These are phyloP conservation scores for Dictyostelium firmibasis DNA, from an alignment of 78 protist genomes.

Conservation along the genomic window DNA sequence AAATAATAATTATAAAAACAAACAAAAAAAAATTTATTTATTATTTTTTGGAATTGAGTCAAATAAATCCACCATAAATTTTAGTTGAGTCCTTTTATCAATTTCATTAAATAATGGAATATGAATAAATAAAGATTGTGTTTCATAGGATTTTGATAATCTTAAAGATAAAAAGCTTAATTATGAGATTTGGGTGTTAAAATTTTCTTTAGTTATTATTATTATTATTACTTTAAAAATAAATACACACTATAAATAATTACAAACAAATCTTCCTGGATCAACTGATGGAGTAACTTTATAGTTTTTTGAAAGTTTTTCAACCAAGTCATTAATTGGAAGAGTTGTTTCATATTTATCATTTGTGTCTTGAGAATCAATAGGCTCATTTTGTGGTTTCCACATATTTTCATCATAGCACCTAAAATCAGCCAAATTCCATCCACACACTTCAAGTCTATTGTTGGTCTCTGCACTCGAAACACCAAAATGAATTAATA, in stretches of 20 bases:
- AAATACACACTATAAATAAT: neutral
- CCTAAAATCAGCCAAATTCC: conserved; percentile 6
- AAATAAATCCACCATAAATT: neutral
- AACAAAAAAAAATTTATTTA: neutral
- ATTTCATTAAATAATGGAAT: neutral
- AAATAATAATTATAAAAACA: neutral
- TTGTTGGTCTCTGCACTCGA: neutral
- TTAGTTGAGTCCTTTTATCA: neutral
- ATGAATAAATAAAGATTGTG: neutral
- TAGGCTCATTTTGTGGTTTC: neutral
- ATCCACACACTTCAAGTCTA: neutral
- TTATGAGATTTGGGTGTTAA: neutral
- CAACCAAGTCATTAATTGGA: neutral
- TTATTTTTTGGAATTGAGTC: neutral
- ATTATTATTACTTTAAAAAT: neutral
- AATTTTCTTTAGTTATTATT: too few relatives aligned
- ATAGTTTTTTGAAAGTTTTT: neutral
- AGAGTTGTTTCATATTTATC: neutral
- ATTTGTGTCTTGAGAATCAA: neutral
- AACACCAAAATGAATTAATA: neutral
- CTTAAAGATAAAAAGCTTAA: neutral
- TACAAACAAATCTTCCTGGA: conserved; percentile 9
- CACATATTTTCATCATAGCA: neutral
- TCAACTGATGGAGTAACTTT: neutral
- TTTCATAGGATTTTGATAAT: neutral